Percentiles rank a stretch among this genome's conserved stretches.
phyloP scores from a whole-genome alignment of 805 yeast species.

The Ogataea nonfermentans region DNA sequence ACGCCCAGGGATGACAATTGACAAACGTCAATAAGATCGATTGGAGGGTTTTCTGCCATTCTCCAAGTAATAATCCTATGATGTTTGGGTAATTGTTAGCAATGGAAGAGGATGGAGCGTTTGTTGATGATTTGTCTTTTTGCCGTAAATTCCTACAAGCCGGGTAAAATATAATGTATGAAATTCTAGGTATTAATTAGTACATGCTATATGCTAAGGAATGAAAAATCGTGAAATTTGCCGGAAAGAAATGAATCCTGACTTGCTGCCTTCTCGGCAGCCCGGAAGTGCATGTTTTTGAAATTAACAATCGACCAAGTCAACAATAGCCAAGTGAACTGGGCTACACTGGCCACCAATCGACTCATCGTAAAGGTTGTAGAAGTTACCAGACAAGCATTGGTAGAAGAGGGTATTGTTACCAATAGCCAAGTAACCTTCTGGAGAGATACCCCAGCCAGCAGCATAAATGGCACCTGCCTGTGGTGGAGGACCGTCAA shows the following conservation, averaged over 20 bases:
- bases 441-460: constrained; percentile 48
- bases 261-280: too few species aligned
- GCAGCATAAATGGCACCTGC: constrained; percentile 54
- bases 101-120: constrained; percentile 4
- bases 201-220: constrained; percentile 4
- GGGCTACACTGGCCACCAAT: constrained; percentile 45
- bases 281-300: background rate
- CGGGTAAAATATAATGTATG: too few species aligned
- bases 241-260: background rate
- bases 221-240: background rate
- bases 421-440: constrained; percentile 51
- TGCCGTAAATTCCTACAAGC: constrained; percentile 13
- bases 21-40: constrained; percentile 93
- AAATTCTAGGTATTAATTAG: background rate
- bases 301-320: constrained; percentile 44
- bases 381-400: constrained; percentile 56
- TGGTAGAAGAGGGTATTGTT: constrained; percentile 48
- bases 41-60: constrained; percentile 71
- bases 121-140: constrained; percentile 20
- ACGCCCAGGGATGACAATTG: constrained; percentile 86
- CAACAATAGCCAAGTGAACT: constrained; percentile 44
- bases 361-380: constrained; percentile 53
- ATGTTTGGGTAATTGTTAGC: constrained; percentile 7
- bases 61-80: constrained; percentile 12
- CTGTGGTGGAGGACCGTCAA: constrained; percentile 66